phyloP scores from a whole-genome alignment of 768 basidiomycete genomes.

The Rickenella mellea region DNA sequence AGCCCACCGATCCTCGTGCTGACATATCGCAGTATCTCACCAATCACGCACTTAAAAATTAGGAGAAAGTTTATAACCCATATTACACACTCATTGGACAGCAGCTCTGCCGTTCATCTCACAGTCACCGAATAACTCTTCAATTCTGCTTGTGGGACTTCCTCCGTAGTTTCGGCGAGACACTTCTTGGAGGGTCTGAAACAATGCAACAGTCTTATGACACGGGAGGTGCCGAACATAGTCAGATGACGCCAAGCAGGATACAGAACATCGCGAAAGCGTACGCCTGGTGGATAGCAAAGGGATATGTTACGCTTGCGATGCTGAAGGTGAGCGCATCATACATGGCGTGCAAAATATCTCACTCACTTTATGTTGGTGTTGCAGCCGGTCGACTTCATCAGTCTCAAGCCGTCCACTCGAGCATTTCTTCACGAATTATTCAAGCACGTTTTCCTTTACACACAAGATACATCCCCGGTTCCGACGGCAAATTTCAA shows the following conservation, averaged over 20 bases:
- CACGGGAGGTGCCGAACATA: slow-evolving; percentile 31
- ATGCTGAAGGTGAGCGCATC: slow-evolving; percentile 71
- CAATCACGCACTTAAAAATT: too few species aligned
- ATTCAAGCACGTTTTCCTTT: slow-evolving; percentile 59
- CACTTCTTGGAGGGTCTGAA: slow-evolving; percentile 68
- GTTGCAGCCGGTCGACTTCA: slow-evolving; percentile 80
- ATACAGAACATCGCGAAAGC: slow-evolving; percentile 70
- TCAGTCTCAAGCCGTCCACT: slow-evolving; percentile 53
- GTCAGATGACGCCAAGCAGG: slow-evolving; percentile 47
- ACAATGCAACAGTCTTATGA: slow-evolving; percentile 48
- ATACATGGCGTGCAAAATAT: not conserved
- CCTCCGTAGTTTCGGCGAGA: slow-evolving; percentile 82
- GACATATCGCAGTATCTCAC: not conserved
- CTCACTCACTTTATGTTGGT: not conserved
- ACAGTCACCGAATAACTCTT: slow-evolving; percentile 83
- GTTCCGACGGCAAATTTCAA: slow-evolving; percentile 31
- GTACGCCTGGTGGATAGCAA: slow-evolving; percentile 91
- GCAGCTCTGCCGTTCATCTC: slow-evolving; percentile 68
- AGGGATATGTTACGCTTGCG: slow-evolving; percentile 62
- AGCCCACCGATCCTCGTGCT: slow-evolving; percentile 11
- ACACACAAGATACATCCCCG: slow-evolving; percentile 68
- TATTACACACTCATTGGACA: slow-evolving; percentile 89
- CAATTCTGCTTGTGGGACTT: slow-evolving; percentile 98
- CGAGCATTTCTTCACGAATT: slow-evolving; percentile 61
- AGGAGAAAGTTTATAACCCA: slow-evolving; percentile 93